Evolutionary conservation across 1,139 yeast genomes (phyloP), one percentile per base, ranked within the genome.

Genomic region (Geotrichum fermentans): DNA sequence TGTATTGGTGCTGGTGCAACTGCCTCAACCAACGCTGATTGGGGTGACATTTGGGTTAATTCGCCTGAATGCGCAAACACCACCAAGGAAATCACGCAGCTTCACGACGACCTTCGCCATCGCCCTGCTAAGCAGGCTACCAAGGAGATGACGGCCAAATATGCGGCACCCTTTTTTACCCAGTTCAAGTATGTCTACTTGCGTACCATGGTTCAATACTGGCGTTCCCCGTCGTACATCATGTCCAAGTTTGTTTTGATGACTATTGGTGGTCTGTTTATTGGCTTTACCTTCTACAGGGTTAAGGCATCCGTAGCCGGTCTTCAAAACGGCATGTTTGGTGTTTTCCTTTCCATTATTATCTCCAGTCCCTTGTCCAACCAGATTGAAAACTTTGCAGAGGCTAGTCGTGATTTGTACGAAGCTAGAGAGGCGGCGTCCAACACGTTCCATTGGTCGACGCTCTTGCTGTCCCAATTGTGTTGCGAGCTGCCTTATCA

Each of bases 1-100:
- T 82, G 80, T 52, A 82, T 82, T 59, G 87, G 87, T 50, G 87
- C 87, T 24, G 88, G 86, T 30, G 86, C 88, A 1, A 85, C 85
- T 22, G 74, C 83, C 32, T 75, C 73, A 50, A 82, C 83, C 24
- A 71, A 69, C 43, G 77, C 76, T 57, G 81, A 82, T 61, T 82
- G 79, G 65, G 71, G 73, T 54, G 77, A 79, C 52, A 81, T 79
- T 24, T 82, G 88, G 88, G 67, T 68, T 56, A 69, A 70, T 43
- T 79, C 85, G 4, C 64, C 68, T 0, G 84, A 82, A 61, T 75
- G 71, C 58, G 58, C 60, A 38, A 74, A 66, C 0, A 67, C 55
- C 61, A 73, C 62, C 38, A 42, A 43, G 11, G 64, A 61, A 43
- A 49, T 60, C 33, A 57, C 54, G 59, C 70, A 71, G 10, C 62